Evolutionary conservation across 169 alveolate species (phyloP), one percentile per base, ranked within the genome.

Genomic region (Plasmodium falciparum): DNA sequence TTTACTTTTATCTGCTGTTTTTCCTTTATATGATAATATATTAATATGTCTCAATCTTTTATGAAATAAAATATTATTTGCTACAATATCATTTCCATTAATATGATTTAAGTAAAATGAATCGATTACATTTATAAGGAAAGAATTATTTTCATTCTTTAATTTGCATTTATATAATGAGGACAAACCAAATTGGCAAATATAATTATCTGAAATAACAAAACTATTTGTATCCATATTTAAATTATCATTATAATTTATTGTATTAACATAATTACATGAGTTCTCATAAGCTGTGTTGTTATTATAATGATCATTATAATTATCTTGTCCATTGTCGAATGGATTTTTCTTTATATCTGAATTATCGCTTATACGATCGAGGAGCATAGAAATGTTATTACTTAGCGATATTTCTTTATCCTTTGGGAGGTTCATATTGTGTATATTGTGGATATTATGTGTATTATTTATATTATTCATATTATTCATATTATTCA

Each of bases 1-100:
- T 33, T 83, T 83, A 49, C 6, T 83, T 49, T 69, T 67, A 45
- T 83, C 91, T 56, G 91, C 91, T 43, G 91, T 59, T 26, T 83
- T 83, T 61, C 91, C 91, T 54, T 83, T 61, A 29, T 83, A 83
- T 9, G 91, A 56, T 26, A 83, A 49, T 39, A 83, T 83, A 24
- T 83, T 83, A 45, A 83, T 67, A 49, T 83, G 91, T 58, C 91
- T 56, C 2, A 83, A 62, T 13, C 91, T 83, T 45, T 83, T 83
- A 50, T 83, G 91, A 56, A 83, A 83, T 22, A 83, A 17, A 12
- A 83, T 83, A 69, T 83, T 83, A 58, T 83, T 83, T 0, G 91
- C 91, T 20, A 83, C 83, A 7, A 50, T 69, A 26, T 83, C 91
- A 52, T 83, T 83, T 11, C 85, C 80, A 83, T 83, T 72, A n/a